Conservation (phyloP, 441 rosid genomes). For the Geranium incanum region DNA sequence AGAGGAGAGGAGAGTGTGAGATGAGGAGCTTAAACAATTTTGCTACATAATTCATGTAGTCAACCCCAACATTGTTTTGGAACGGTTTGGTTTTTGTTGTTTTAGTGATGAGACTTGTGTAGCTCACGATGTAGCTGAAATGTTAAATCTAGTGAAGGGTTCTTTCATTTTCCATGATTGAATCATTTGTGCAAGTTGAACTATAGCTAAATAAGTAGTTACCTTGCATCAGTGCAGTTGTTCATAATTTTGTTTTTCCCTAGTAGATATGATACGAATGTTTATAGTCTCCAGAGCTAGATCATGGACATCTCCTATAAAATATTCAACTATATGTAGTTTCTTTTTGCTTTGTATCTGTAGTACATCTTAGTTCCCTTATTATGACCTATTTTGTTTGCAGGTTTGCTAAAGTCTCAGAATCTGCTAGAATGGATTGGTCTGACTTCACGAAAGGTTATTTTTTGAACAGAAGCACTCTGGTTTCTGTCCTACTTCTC, state of each 20-base stretch:
- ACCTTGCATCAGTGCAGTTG: neutral
- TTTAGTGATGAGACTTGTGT: neutral
- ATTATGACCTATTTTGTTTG: slow-evolving; percentile 8
- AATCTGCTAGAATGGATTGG: slow-evolving; percentile 79
- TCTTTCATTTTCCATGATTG: neutral
- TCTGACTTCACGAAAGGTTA: slow-evolving; percentile 82
- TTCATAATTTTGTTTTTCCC: neutral
- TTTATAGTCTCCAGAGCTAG: neutral
- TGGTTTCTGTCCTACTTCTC: slow-evolving; percentile 67
- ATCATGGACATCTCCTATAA: neutral
- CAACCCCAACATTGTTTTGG: neutral
- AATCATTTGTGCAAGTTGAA: neutral
- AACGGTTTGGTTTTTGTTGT: neutral
- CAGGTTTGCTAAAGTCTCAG: slow-evolving; percentile 80
- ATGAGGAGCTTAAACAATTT: neutral
- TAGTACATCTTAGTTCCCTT: neutral
- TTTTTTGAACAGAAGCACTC: slow-evolving; percentile 65
- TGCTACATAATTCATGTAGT: neutral
- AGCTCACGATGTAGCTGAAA: neutral
- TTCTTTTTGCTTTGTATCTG: neutral
- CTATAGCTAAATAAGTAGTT: neutral
- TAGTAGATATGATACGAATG: neutral
- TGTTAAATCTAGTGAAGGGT: neutral
- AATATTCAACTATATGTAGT: neutral
- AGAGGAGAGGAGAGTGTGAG: neutral